A percentile compares a stretch with the other conserved stretches of the same genome.
Conservation (phyloP, 805 yeast genomes). For the Lipomyces chichibuensis region DNA sequence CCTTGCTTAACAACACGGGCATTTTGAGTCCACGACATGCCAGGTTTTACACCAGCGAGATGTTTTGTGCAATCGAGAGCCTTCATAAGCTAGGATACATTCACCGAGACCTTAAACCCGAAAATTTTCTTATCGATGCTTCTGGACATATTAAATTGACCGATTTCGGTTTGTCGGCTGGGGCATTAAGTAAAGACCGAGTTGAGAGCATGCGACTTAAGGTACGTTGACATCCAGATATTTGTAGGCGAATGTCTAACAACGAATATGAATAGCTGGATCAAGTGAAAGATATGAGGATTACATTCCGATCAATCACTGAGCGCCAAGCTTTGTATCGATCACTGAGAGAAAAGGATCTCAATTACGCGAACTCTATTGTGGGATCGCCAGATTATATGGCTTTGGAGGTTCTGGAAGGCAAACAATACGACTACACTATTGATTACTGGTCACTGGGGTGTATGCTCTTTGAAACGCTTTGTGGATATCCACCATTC, state of each 20-base stretch:
- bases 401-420: constrained; percentile 97
- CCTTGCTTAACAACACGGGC: constrained; percentile 89
- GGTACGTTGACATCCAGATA: constrained; percentile 39
- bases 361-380: constrained; percentile 88
- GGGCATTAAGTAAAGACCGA: constrained; percentile 88
- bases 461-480: constrained; percentile 93
- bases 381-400: constrained; percentile 99
- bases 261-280: constrained; percentile 48
- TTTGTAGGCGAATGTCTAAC: not conserved
- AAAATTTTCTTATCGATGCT: constrained; percentile 76
- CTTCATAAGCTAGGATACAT: constrained; percentile 94
- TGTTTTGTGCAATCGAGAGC: constrained; percentile 94
- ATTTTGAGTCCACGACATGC: constrained; percentile 93
- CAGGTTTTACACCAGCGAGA: constrained; percentile 89
- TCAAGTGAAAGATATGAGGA: constrained; percentile 74
- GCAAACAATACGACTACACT: constrained; percentile 89
- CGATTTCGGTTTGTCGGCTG: constrained; percentile 97
- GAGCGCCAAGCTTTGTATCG: constrained; percentile 89
- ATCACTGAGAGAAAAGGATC: constrained; percentile 68
- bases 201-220: constrained; percentile 87
- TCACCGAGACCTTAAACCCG: constrained; percentile 95
- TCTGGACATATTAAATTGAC: constrained; percentile 81
- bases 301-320: constrained; percentile 65
- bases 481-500: constrained; percentile 97
- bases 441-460: constrained; percentile 99